phyloP scores from a whole-genome alignment of 306 rosid species.

The Bauhinia variegata region DNA sequence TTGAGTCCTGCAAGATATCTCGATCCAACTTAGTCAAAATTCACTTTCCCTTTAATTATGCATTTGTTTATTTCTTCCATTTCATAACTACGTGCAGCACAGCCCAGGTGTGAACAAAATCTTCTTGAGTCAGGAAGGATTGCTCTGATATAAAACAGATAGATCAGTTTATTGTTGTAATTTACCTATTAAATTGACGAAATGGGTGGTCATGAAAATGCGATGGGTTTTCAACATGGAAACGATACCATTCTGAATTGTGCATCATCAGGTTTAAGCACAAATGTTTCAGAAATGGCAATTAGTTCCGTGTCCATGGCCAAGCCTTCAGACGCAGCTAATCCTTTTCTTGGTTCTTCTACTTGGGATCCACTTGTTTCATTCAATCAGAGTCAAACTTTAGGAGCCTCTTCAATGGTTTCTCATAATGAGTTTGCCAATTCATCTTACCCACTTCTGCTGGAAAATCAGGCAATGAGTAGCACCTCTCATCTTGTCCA shows the following conservation, averaged over 20 bases:
- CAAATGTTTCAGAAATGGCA: slow-evolving; percentile 58
- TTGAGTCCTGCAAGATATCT: slow-evolving; percentile 86
- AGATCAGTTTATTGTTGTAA: no score
- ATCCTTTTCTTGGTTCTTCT: slow-evolving; percentile 72
- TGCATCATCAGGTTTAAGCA: slow-evolving; percentile 56
- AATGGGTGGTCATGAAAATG: slow-evolving; percentile 78
- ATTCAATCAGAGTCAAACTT: slow-evolving; percentile 68
- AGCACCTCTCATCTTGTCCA: slow-evolving; percentile 72
- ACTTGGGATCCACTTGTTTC: slow-evolving; percentile 93
- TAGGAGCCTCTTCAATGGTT: slow-evolving; percentile 73
- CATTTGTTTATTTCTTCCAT: slow-evolving; percentile 43
- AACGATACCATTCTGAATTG: slow-evolving; percentile 57
- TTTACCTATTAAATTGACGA: slow-evolving; percentile 39
- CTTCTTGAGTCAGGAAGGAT: slow-evolving; percentile 46
- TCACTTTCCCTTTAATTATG: slow-evolving; percentile 61
- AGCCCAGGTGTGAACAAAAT: slow-evolving; percentile 42
- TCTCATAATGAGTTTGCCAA: slow-evolving; percentile 64
- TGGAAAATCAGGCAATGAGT: slow-evolving; percentile 71
- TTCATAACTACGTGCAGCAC: slow-evolving; percentile 29
- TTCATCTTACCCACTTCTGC: slow-evolving; percentile 54
- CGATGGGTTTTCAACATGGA: slow-evolving; percentile 69
- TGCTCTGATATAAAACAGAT: slow-evolving; percentile 35
- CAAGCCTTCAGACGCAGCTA: slow-evolving; percentile 61
- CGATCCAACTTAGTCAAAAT: slow-evolving; percentile 73
- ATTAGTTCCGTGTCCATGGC: slow-evolving; percentile 61